Evolutionary conservation across 345 rosid genomes (phyloP).

Genomic region (Eucalyptus erythrocorys): DNA sequence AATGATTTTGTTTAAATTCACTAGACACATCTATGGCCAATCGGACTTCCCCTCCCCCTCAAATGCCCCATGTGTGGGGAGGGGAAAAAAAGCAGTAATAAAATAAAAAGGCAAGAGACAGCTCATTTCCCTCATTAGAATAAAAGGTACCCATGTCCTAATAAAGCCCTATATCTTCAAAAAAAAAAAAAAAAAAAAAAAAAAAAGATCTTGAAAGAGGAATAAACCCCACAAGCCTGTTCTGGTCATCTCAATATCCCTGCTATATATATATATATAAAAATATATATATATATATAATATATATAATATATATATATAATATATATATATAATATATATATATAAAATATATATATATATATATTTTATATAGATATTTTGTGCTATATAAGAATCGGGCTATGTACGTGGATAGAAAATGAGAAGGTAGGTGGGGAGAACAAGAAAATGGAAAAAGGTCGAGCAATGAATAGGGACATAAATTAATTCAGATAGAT

Average conservation of each 20-base stretch:
- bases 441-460: constrained; percentile 25
- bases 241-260: background rate
- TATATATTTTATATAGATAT: background rate
- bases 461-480: background rate
- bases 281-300: background rate
- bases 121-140: constrained; percentile 25
- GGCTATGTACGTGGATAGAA: background rate
- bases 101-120: constrained; percentile 2
- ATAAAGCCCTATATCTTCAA: background rate
- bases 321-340: background rate
- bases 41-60: background rate
- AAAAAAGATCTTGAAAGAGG: background rate
- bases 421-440: constrained; percentile 16
- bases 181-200: background rate
- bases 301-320: background rate
- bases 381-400: background rate
- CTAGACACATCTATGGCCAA: background rate
- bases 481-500: background rate
- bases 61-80: background rate
- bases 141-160: constrained; percentile 7
- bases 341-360: background rate
- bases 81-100: background rate
- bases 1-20: constrained; percentile 8
- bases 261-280: background rate
- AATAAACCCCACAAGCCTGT: constrained; percentile 1